Evolutionary conservation across 2,329 filamentous ascomycete genomes (phyloP).

Genomic region (Hypomyces rosellus): DNA sequence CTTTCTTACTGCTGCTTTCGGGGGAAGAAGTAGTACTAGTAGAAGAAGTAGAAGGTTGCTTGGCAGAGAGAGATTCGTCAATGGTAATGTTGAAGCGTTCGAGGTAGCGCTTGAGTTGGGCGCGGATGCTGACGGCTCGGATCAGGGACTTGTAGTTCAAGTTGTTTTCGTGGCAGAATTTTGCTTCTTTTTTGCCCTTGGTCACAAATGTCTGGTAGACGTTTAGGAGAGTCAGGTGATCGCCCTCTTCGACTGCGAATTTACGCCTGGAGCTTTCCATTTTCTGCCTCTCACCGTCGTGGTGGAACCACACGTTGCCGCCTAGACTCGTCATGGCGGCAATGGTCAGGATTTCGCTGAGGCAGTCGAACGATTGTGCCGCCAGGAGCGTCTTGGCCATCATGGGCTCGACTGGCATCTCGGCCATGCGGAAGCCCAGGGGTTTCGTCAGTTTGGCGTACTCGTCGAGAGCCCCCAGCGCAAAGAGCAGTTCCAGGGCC

Average conservation of each 20-base stretch:
- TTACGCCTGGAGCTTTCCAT: conserved; percentile 69
- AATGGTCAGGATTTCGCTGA: conserved; percentile 83
- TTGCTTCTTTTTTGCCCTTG: conserved; percentile 72
- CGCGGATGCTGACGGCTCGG: conserved; percentile 76
- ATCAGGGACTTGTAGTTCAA: conserved; percentile 82
- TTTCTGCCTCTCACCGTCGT: conserved; percentile 68
- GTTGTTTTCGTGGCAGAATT: conserved; percentile 81
- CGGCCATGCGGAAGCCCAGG: conserved; percentile 85
- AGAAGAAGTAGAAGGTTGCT: too few relatives aligned
- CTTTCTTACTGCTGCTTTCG: conserved; percentile 31
- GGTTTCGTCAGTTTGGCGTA: conserved; percentile 88
- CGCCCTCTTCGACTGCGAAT: conserved; percentile 89
- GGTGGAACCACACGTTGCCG: conserved; percentile 74
- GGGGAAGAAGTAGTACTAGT: too few relatives aligned
- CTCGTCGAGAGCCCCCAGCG: conserved; percentile 77
- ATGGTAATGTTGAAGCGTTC: conserved; percentile 73
- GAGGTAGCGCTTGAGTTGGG: conserved; percentile 79
- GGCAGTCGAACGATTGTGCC: conserved; percentile 66
- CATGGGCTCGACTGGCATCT: conserved; percentile 90
- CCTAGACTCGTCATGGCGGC: conserved; percentile 90
- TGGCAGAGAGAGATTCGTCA: conserved; percentile 52
- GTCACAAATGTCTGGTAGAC: conserved; percentile 87
- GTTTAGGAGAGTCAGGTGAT: conserved; percentile 87
- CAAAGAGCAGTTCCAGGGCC: conserved; percentile 81
- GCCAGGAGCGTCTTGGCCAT: conserved; percentile 83